These are phyloP conservation scores for Jacaranda mimosifolia DNA, from an alignment of 257 asterid genomes.

Conservation along the genomic window DNA sequence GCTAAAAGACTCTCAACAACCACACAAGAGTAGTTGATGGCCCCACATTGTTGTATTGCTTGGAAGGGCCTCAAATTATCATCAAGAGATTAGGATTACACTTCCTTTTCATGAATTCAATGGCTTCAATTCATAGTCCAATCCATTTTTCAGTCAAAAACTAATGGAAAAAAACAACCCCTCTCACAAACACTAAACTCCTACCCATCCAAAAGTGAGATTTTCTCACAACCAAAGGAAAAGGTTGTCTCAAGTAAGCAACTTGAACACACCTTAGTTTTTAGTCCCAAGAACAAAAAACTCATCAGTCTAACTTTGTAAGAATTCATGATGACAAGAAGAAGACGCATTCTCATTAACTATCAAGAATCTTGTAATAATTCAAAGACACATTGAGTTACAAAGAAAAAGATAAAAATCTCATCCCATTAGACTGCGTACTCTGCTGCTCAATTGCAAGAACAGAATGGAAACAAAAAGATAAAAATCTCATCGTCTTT, in stretches of 20 bases:
- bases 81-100: slow-evolving; percentile 8
- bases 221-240: background rate
- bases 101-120: background rate
- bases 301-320: background rate
- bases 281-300: background rate
- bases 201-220: background rate
- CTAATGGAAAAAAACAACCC: background rate
- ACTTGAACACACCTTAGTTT: background rate
- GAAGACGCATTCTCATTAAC: background rate
- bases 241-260: background rate
- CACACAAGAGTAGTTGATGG: slow-evolving; percentile 29
- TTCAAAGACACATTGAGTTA: slow-evolving; percentile 34
- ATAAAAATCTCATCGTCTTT: slow-evolving; percentile 44
- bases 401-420: background rate
- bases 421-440: slow-evolving; percentile 36
- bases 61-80: slow-evolving; percentile 6
- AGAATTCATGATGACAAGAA: background rate
- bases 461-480: slow-evolving; percentile 31
- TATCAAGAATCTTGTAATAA: slow-evolving; percentile 18
- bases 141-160: background rate
- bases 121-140: slow-evolving; percentile 29
- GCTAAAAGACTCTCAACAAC: slow-evolving; percentile 32
- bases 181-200: background rate
- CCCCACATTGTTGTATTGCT: slow-evolving; percentile 26
- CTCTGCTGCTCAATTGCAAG: slow-evolving; percentile 43